These are phyloP conservation scores for Monilinia laxa DNA, from an alignment of 2,329 filamentous ascomycete species.

Conservation along the genomic window DNA sequence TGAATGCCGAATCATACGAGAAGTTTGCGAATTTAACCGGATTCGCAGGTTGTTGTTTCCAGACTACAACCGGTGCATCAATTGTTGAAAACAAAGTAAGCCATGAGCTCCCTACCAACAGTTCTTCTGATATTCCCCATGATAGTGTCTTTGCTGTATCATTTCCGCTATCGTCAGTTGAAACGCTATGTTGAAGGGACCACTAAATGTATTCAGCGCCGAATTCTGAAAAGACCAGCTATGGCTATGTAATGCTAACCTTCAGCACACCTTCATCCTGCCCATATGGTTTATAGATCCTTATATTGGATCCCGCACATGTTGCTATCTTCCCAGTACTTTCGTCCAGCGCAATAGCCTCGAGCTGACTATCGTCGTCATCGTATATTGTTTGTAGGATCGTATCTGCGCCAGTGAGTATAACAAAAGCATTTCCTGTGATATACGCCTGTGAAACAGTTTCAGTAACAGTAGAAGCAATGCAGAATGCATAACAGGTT, in stretches of 20 bases:
- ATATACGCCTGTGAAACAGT: slow-evolving; percentile 68
- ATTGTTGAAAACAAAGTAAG: slow-evolving; percentile 66
- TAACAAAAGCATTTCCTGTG: slow-evolving; percentile 81
- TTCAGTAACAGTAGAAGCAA: slow-evolving; percentile 24
- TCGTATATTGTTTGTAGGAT: slow-evolving; percentile 91
- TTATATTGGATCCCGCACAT: slow-evolving; percentile 64
- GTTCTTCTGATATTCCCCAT: slow-evolving; percentile 84
- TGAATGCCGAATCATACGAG: slow-evolving; percentile 83
- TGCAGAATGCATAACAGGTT: not conserved
- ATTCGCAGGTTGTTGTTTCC: slow-evolving; percentile 73
- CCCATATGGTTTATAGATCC: slow-evolving; percentile 75
- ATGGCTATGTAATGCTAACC: slow-evolving; percentile 49
- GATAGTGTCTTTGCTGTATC: slow-evolving; percentile 61
- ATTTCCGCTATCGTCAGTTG: slow-evolving; percentile 45
- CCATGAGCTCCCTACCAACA: slow-evolving; percentile 70
- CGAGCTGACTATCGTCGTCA: slow-evolving; percentile 62
- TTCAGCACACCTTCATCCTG: slow-evolving; percentile 70
- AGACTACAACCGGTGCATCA: slow-evolving; percentile 57
- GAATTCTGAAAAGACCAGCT: slow-evolving; percentile 6
- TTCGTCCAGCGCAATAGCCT: slow-evolving; percentile 80
- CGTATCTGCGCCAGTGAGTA: slow-evolving; percentile 71
- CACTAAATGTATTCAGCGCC: slow-evolving; percentile 49
- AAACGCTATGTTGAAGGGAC: slow-evolving; percentile 62
- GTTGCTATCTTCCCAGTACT: slow-evolving; percentile 80
- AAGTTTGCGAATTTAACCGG: slow-evolving; percentile 72